These are phyloP conservation scores for Hura crepitans DNA, from an alignment of 441 rosid genomes.

Conservation along the genomic window DNA sequence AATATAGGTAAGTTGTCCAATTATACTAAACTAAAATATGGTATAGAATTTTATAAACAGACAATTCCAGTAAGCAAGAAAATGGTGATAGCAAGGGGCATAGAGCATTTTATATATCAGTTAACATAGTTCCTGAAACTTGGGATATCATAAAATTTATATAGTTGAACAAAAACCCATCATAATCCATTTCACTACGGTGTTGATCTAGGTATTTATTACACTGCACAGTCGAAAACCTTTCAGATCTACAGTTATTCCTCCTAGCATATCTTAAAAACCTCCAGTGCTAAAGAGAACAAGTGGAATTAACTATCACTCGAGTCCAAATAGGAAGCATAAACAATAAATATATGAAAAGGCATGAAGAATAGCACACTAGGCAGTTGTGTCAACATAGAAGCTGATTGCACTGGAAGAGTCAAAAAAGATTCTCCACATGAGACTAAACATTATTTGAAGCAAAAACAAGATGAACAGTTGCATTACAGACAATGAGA, in stretches of 20 bases:
- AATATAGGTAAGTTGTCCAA: constrained; percentile 17
- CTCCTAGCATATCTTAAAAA: neutral
- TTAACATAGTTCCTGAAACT: neutral
- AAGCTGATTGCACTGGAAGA: neutral
- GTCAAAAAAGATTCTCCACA: neutral
- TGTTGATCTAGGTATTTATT: no score
- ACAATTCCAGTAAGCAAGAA: neutral
- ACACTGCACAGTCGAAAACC: neutral
- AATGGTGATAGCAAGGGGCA: neutral
- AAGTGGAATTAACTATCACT: neutral
- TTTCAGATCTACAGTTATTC: neutral
- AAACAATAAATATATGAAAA: neutral
- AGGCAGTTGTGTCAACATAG: neutral
- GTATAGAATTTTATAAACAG: neutral
- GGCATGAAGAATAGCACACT: neutral
- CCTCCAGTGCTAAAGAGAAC: neutral
- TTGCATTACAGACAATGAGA: neutral
- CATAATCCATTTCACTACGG: no score
- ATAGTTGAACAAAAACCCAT: neutral
- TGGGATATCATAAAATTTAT: neutral
- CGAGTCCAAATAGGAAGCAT: neutral
- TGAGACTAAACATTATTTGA: neutral
- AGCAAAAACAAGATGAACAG: neutral
- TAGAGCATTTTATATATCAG: neutral
- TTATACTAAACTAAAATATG: constrained; percentile 17